A percentile compares a stretch with the other conserved stretches of the same genome.
Evolutionary conservation across 2,329 filamentous ascomycete genomes (phyloP).

Genomic region (Sphaerulina vaccinii): DNA sequence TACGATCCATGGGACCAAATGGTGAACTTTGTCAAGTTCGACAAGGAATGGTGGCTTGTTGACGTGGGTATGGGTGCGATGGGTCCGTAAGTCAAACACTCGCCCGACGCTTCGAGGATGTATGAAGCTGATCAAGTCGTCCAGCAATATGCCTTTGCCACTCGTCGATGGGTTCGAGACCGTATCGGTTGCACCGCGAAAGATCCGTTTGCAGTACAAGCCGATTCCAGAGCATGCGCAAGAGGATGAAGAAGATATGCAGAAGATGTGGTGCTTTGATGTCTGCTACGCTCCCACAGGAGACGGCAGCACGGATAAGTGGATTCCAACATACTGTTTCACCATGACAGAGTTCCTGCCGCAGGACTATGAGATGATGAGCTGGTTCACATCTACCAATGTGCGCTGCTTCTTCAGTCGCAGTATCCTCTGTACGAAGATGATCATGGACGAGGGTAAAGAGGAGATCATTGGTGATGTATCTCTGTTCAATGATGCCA

Average conservation of each 20-base stretch:
- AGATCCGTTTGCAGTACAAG: conserved; percentile 28
- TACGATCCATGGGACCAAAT: conserved; percentile 44
- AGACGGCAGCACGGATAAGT: conserved; percentile 44
- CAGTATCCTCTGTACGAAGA: conserved; percentile 54
- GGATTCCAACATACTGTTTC: conserved; percentile 65
- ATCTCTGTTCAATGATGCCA: conserved; percentile 44
- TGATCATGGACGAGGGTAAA: conserved; percentile 48
- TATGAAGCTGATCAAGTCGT: no score
- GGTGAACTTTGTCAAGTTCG: conserved; percentile 44
- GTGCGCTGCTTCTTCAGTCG: conserved; percentile 55
- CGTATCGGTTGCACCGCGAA: conserved; percentile 12
- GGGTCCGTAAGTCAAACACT: no score
- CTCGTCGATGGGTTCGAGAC: conserved; percentile 32
- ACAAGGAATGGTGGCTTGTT: conserved; percentile 33
- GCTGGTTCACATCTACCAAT: conserved; percentile 54
- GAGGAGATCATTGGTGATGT: conserved; percentile 40
- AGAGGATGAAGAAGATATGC: conserved; percentile 27
- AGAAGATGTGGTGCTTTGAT: conserved; percentile 48
- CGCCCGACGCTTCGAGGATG: no score
- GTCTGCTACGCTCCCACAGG: conserved; percentile 30
- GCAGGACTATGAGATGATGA: conserved; percentile 62
- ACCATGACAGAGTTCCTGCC: conserved; percentile 64
- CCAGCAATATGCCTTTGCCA: conserved; percentile 40
- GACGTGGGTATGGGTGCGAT: conserved; percentile 45
- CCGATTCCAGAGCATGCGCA: conserved; percentile 26